Evolutionary conservation across 768 basidiomycete genomes (phyloP), one percentile per base, ranked within the genome.

Genomic region (Hygrocybe punicea): DNA sequence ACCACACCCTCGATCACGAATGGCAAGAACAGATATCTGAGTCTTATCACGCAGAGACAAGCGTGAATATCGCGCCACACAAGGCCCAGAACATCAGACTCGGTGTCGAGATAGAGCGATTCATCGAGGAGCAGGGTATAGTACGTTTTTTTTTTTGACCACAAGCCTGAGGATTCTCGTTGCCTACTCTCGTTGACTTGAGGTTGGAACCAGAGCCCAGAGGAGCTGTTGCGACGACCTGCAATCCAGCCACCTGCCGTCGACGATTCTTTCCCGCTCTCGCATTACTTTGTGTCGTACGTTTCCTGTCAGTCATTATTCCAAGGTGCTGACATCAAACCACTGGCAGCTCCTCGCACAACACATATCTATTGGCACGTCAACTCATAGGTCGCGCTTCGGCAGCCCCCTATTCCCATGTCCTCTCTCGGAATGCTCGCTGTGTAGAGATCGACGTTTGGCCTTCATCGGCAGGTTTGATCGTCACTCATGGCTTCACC

Each of bases 381-480:
- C 85, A 86, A 62, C 66, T 86, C 23, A 67, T 83, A 14, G 85
- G 84, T 6, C 73, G 72, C 36, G 70, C 82, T 4, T 83, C 83
- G 4, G 75, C 81, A 4, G 74, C 72, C 4, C 78, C 76, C 0
- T 87, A 87, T 61, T 78, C 72, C 2, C 77, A 83, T 58, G 82
- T 86, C 25, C 68, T 86, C 16, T 71, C 69, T 33, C 75, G 78
- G 5, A 72, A 75, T 48, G 81, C 78, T 8, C 77, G 83, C 17
- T 85, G 84, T 61, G 80, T 86, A 72, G 85, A 87, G 63, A 83
- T 86, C 50, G 85, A 87, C 60, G 84, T 84, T 7, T 87, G 86
- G 85, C 76, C 81, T 5, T 79, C 80, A 0, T 69, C 73, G 6
- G 73, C 77, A 39, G 82, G 83, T 0, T 74, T 79, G 11, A 68